Evolutionary conservation across 2,329 filamentous ascomycete species (phyloP), one percentile per base, ranked within the genome.

Genomic region (Sporothrix protearum): DNA sequence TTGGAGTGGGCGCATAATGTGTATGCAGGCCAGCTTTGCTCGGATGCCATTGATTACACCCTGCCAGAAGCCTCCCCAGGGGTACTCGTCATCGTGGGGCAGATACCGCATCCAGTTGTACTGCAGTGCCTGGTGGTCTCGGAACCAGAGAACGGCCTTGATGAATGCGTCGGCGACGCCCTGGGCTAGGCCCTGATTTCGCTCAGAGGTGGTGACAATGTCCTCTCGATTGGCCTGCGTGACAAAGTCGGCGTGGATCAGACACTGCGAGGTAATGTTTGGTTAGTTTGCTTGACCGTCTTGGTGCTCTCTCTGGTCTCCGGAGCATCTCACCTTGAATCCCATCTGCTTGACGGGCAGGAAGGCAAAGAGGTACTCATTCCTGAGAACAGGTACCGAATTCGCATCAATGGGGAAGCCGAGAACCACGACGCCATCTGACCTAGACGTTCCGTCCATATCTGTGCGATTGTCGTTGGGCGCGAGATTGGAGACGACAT

Each of bases 161-260:
- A 81, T 68, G 71, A 86, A 84, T 0, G 79, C 78, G 0, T 78
- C 75, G 0, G 81, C 80, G 12, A 86, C 78, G 3, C 76, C 77
- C 4, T 76, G 68, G 0, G 80, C 72, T 0, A 86, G 78, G 0
- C 42, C 73, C 2, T 68, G 22, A 70, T 86, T 87, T 19, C 83
- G 74, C 0, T 42, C 64, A 0, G 83, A 84, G 2, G 76, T 77
- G 0, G 73, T 73, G 0, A 80, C 75, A 4, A 85, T 78, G 63
- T 83, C 81, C 73, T 86, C 77, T 0, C 85, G 78, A 73, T 77
- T 84, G 3, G 82, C 83, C 19, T 81, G 75, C 0, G 82, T 85
- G 51, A 83, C 82, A 70, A 86, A 86, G 73, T 86, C 84, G 7
- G 82, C 79, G 9, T 86, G 84, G 12, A 87, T 83, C 1, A 86